Conservation (phyloP, 2,329 filamentous ascomycete species). For the Fusarium aywerte region DNA sequence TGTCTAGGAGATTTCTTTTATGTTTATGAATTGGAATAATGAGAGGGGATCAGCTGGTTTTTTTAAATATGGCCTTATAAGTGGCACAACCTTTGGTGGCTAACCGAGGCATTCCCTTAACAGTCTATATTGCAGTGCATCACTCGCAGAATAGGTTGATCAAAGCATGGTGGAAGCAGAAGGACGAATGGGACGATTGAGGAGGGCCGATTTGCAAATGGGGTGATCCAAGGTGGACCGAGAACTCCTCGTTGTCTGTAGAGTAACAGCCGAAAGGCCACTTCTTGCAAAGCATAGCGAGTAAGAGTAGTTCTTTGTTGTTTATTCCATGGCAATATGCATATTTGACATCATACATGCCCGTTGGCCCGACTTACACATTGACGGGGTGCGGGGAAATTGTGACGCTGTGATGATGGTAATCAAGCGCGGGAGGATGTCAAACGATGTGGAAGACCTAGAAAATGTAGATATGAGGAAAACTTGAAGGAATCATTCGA, state of each 20-base stretch:
- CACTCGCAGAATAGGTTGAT: background rate
- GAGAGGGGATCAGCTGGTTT: no score
- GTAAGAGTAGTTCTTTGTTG: background rate
- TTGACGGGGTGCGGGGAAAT: constrained; percentile 14
- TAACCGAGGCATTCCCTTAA: background rate
- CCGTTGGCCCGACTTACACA: constrained; percentile 21
- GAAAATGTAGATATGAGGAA: no score
- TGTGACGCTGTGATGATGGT: background rate
- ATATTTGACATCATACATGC: background rate
- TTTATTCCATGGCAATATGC: background rate
- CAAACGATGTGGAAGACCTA: no score
- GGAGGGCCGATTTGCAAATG: background rate
- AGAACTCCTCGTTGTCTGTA: background rate
- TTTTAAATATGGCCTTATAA: background rate
- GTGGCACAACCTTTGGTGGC: accelerated
- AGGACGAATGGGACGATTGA: background rate
- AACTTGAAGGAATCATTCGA: no score
- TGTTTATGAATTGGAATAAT: no score
- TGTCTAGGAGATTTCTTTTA: no score
- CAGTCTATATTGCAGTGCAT: background rate
- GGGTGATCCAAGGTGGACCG: constrained; percentile 5
- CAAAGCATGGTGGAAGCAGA: background rate
- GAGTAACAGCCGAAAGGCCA: background rate
- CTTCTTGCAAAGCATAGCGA: background rate
- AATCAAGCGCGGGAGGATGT: no score